Conservation (phyloP, 441 rosid genomes). For the Adansonia madagascariensis region DNA sequence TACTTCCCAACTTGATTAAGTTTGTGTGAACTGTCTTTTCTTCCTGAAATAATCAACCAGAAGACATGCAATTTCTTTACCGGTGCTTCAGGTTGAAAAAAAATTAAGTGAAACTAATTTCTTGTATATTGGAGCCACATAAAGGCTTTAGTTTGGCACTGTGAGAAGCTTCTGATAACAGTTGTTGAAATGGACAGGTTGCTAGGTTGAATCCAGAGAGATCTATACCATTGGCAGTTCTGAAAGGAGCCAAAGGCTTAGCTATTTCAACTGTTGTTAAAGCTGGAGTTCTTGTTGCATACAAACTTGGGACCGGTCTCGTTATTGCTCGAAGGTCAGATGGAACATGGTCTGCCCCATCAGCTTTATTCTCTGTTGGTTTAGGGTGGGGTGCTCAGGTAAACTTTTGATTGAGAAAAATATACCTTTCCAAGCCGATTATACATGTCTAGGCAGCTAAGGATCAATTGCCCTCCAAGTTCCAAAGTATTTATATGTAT, state of each 20-base stretch:
- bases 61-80: neutral
- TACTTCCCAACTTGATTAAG: slow-evolving; percentile 9
- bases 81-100: slow-evolving; percentile 15
- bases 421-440: neutral
- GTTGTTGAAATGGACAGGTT: slow-evolving; percentile 47
- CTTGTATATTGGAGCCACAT: neutral
- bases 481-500: neutral
- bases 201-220: slow-evolving; percentile 82
- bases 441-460: neutral
- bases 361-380: slow-evolving; percentile 79
- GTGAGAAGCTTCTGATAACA: slow-evolving; percentile 12
- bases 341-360: slow-evolving; percentile 99
- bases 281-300: slow-evolving; percentile 81
- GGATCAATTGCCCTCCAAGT: neutral
- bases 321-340: slow-evolving; percentile 80
- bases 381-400: slow-evolving; percentile 99
- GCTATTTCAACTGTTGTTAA: slow-evolving; percentile 92
- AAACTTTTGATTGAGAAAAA: slow-evolving; percentile 16
- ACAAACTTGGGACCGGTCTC: slow-evolving; percentile 94
- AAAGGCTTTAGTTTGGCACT: neutral
- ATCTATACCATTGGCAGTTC: slow-evolving; percentile 78
- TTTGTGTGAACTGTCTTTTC: neutral
- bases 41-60: slow-evolving; percentile 5
- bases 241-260: slow-evolving; percentile 81
- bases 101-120: neutral